Evolutionary conservation across 495 filamentous ascomycete species (phyloP), one percentile per base, ranked within the genome.

Genomic region (Penicillium pulvis): DNA sequence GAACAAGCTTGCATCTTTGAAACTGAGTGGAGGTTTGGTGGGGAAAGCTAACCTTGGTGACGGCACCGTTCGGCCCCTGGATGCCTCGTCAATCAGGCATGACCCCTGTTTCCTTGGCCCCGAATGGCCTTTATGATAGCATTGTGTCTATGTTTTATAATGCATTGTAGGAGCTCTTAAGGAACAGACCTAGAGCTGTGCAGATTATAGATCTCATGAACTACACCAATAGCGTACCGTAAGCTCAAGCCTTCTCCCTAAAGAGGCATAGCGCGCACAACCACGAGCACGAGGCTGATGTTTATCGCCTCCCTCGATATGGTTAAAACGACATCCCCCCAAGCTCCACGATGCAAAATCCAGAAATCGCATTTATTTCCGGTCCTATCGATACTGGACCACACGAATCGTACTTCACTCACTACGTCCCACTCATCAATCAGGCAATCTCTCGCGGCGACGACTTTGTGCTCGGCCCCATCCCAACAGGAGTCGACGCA

Each of bases 331-430:
- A 24, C 23, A 10, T 24, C 43, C 43, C 24, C 3, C 43, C 43
- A 41, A 16, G 39, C 39, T 12, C n/a, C 16, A 41, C 39, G 2
- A 41, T 41, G 39, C 14, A n/a, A 16, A 17, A 41, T 41, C 39
- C 17, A 46, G 35, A 61, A 14, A 58, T 60, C 19, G 67, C 70
- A 9, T 72, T 70, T 59, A 71, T 72, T 35, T 71, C 67, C 4
- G 70, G 70, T n/a, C 70, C 70, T 4, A 59, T 69, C 24, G 55
- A 64, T 51, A 68, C 58, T 11, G 63, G 67, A 6, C 50, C 60
- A 16, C n/a, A 59, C 11, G 56, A 55, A 19, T 12, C 31, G 23
- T 72, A 65, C 52, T 70, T 72, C 50, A 63, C 52, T 2, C 56
- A 70, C 56, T 71, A 70, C 45, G 44, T 58, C 3, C 52, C 58